phyloP scores from a whole-genome alignment of 2,329 filamentous ascomycete species.

The Colletotrichum sp. region DNA sequence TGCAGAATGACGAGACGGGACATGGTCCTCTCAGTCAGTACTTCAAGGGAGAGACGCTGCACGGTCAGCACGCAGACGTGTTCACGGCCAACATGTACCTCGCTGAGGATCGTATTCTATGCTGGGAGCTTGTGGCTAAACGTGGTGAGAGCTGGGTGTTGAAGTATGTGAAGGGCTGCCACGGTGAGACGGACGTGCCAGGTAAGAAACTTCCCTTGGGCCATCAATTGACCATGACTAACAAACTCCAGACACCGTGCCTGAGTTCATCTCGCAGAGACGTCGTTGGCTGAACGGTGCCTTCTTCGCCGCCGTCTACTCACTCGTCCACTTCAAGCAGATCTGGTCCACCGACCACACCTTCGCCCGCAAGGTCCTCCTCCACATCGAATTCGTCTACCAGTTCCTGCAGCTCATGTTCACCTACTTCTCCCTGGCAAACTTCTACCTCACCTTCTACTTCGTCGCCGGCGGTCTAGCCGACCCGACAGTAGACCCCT shows the following conservation, averaged over 20 bases:
- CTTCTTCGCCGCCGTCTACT: conserved; percentile 98
- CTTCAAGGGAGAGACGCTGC: conserved; percentile 97
- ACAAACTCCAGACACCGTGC: conserved; percentile 72
- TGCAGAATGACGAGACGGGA: conserved; percentile 96
- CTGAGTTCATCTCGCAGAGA: conserved; percentile 96
- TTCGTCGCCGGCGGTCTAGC: conserved; percentile 92
- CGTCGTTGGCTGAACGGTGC: conserved; percentile 97
- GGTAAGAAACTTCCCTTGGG: conserved; percentile 61
- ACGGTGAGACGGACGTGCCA: conserved; percentile 96
- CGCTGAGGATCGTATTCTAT: conserved; percentile 87
- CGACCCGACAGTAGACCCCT: conserved; percentile 82
- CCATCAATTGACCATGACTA: neutral
- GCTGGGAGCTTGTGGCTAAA: conserved; percentile 96
- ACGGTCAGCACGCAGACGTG: conserved; percentile 94
- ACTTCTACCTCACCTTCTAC: conserved; percentile 99
- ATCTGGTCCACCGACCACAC: conserved; percentile 95
- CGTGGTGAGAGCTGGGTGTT: conserved; percentile 93
- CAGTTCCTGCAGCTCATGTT: conserved; percentile 92
- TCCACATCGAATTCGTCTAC: conserved; percentile 95
- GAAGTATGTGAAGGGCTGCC: conserved; percentile 97
- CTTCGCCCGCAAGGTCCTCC: conserved; percentile 82
- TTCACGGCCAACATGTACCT: conserved; percentile 98
- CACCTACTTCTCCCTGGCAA: conserved; percentile 97
- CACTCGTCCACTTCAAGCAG: conserved; percentile 91
- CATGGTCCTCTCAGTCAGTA: conserved; percentile 97